A percentile compares a stretch with the other conserved stretches of the same genome.
phyloP scores from a whole-genome alignment of 106 monocot species.

The Dendrobium nobile region DNA sequence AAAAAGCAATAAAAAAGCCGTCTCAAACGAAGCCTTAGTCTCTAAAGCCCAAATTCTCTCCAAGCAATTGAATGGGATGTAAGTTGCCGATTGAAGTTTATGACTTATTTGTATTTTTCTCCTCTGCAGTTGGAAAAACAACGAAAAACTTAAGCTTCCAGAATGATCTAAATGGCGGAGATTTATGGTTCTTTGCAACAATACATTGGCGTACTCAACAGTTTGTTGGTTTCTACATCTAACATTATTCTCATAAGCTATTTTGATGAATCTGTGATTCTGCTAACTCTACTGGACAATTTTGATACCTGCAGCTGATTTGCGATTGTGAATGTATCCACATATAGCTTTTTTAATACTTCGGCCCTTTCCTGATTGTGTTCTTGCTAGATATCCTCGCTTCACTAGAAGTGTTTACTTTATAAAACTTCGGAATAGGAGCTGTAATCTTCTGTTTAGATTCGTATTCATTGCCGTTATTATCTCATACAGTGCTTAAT shows the following conservation, averaged over 20 bases:
- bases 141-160: conserved; percentile 1
- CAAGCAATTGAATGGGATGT: background rate
- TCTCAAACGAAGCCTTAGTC: no score
- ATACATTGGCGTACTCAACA: background rate
- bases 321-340: no score
- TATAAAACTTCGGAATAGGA: background rate
- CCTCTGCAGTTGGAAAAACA: background rate
- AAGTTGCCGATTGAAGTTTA: background rate
- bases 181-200: background rate
- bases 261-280: background rate
- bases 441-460: background rate
- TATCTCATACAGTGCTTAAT: no score
- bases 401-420: background rate
- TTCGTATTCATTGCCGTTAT: background rate
- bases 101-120: background rate
- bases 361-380: no score
- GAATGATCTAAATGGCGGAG: background rate
- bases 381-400: no score
- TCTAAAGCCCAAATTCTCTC: background rate
- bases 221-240: background rate
- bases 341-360: no score
- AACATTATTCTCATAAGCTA: background rate
- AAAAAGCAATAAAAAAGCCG: no score
- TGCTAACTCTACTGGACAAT: background rate
- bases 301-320: no score